Base-by-base conservation (phyloP, 371 early-diverging fungal genomes). In the Actinomortierella wolfii region DNA sequence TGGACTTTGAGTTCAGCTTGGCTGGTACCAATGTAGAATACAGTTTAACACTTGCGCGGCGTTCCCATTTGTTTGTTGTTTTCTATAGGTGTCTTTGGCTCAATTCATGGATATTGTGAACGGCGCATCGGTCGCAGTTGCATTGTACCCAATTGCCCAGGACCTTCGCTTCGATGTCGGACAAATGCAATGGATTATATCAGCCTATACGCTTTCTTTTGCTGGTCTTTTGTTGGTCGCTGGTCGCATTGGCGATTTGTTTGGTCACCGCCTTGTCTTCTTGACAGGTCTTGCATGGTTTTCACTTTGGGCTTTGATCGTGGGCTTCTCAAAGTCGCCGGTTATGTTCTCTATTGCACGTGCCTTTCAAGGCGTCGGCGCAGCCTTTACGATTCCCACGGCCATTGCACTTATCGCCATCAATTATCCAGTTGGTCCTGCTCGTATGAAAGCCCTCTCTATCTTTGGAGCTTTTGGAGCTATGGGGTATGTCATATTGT, bases 341-440 rank as follows among this genome's bases (percentile, higher is more conserved):
- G 69, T 59, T 46, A 56, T 71, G 34, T 78, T 81, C 53, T 69
- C 74, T 20, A 67, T 79, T 23, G 61, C 66, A 25, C 79, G 81
- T 15, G 79, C 79, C 9, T 55, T 80, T n/a, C 81, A 80, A 54
- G 81, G 81, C 14, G 56, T 56, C 13, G 81, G 81, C 21, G 81
- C 81, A 7, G 70, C 65, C 24, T 68, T 81, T 61, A 61, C 75
- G 21, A 60, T 78, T 42, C 76, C 79, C 15, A 64, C 68, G 3
- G 53, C 67, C 0, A 42, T 76, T 2, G 62, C 64, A 4, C 47
- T 79, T 1, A 67, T 79, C 24, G 68, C 71, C 6, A 76, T 70
- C 14, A 78, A 59, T 2, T 54, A 54, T 26, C 70, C 70, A 18
- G 65, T 50, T 7, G 70, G 65, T 18, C 65, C 64, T 49, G 61